phyloP scores from a whole-genome alignment of 202 grass and related monocot genomes.

The Zoysia matrella region DNA sequence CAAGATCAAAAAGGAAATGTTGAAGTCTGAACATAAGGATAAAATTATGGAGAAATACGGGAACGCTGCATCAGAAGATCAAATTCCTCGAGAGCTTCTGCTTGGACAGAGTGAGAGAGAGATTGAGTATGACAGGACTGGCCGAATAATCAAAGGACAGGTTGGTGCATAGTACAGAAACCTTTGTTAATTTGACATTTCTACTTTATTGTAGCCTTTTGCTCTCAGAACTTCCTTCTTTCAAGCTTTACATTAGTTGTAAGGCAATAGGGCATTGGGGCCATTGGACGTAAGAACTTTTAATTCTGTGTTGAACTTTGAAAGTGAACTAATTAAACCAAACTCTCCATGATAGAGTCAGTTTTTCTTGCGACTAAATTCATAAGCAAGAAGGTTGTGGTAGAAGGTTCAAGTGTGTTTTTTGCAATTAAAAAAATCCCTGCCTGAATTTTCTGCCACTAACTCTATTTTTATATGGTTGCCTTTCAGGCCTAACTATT shows the following conservation, averaged over 20 bases:
- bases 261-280: not conserved
- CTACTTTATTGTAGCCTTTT: not conserved
- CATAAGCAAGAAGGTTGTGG: too few relatives aligned
- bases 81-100: slow-evolving; percentile 79
- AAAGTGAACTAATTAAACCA: not conserved
- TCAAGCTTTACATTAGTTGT: not conserved
- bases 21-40: slow-evolving; percentile 87
- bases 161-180: slow-evolving; percentile 35
- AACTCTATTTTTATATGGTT: too few relatives aligned
- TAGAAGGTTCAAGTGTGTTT: too few relatives aligned
- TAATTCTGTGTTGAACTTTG: not conserved
- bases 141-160: slow-evolving; percentile 91
- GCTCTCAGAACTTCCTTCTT: not conserved
- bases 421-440: too few relatives aligned
- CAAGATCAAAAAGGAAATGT: slow-evolving; percentile 81
- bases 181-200: not conserved
- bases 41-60: slow-evolving; percentile 95
- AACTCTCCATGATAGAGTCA: too few relatives aligned
- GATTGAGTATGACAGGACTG: slow-evolving; percentile 90
- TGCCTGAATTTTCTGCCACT: too few relatives aligned
- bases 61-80: slow-evolving; percentile 85
- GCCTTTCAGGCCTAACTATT: not conserved
- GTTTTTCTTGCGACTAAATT: too few relatives aligned
- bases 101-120: slow-evolving; percentile 94
- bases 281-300: not conserved